Evolutionary conservation across 768 basidiomycete genomes (phyloP).

Genomic region (Hirschioporus abietinus): DNA sequence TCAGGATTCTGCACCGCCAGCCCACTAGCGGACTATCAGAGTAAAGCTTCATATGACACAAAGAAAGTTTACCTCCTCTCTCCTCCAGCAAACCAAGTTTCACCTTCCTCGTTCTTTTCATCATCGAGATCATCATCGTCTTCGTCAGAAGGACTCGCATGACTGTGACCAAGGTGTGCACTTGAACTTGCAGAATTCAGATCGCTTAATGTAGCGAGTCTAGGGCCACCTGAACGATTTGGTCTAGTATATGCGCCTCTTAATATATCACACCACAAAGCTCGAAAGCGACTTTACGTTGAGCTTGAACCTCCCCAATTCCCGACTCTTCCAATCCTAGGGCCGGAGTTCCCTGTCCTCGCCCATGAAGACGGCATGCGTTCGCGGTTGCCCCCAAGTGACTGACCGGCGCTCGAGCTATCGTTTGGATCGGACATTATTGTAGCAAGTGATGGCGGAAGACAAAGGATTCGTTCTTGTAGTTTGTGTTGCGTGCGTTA

Average conservation of each 20-base stretch:
- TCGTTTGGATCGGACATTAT: constrained; percentile 22
- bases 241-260: constrained; percentile 15
- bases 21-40: constrained; percentile 47
- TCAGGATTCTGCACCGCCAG: constrained; percentile 86
- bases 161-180: constrained; percentile 12
- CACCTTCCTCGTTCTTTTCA: constrained; percentile 42
- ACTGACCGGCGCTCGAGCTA: constrained; percentile 32
- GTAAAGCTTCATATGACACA: background rate
- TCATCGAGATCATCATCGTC: constrained; percentile 47
- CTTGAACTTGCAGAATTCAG: constrained; percentile 18
- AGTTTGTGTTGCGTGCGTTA: background rate
- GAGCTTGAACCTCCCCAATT: constrained; percentile 32
- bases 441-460: background rate
- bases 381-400: constrained; percentile 44
- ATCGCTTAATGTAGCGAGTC: constrained; percentile 34
- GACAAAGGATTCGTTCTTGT: background rate
- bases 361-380: constrained; percentile 45
- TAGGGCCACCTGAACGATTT: constrained; percentile 19
- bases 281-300: constrained; percentile 4
- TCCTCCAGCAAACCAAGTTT: constrained; percentile 91
- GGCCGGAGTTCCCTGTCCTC: constrained; percentile 26
- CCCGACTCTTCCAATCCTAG: constrained; percentile 49
- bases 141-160: constrained; percentile 21
- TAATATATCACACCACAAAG: background rate
- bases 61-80: constrained; percentile 64